Evolutionary conservation across 164 flowering plant species (phyloP).

Genomic region (Platanus orientalis): DNA sequence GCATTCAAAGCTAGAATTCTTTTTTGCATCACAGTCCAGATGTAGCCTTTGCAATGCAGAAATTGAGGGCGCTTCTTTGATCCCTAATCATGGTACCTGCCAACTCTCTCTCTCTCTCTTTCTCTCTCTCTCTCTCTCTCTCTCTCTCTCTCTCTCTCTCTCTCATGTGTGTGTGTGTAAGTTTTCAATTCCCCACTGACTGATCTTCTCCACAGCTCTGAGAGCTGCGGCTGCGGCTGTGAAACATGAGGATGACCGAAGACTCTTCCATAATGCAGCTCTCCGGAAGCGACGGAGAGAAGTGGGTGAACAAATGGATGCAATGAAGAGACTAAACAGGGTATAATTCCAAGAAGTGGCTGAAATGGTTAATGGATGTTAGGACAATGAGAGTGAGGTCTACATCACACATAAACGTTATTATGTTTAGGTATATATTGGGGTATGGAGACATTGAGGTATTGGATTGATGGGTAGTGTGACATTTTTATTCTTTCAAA

Average conservation of each 20-base stretch:
- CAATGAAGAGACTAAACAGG: constrained; percentile 52
- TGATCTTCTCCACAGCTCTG: constrained; percentile 48
- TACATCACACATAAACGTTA: neutral
- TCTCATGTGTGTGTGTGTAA: too few species aligned
- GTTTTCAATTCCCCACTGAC: constrained; percentile 7
- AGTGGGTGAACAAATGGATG: constrained; percentile 54
- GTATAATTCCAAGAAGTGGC: constrained; percentile 26
- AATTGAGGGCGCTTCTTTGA: constrained; percentile 57
- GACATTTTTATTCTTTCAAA: too few species aligned
- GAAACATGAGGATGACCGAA: constrained; percentile 81
- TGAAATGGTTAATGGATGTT: constrained; percentile 1
- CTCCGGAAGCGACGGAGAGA: constrained; percentile 84
- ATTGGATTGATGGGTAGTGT: neutral
- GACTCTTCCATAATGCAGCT: constrained; percentile 81
- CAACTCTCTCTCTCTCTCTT: neutral
- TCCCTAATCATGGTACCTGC: constrained; percentile 73
- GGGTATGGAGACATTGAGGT: neutral
- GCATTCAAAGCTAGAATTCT: neutral
- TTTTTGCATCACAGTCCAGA: constrained; percentile 59
- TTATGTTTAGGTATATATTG: neutral
- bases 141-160: neutral
- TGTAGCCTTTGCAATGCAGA: constrained; percentile 77
- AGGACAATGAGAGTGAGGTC: neutral
- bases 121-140: neutral
- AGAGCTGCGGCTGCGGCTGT: constrained; percentile 95